These are phyloP conservation scores for Monosporozyma solicola DNA, from an alignment of 805 yeast genomes.

Conservation along the genomic window DNA sequence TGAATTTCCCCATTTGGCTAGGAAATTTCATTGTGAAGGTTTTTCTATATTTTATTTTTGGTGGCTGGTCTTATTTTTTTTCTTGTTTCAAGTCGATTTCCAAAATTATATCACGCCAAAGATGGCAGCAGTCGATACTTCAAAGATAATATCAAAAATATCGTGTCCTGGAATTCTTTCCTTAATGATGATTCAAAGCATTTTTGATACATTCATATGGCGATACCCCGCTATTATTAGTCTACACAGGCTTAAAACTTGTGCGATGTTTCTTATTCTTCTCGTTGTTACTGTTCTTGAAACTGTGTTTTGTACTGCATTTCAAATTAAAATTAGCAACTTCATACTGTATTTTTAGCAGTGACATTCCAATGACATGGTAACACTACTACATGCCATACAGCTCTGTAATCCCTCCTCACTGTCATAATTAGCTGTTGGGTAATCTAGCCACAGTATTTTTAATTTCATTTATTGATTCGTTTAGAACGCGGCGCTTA, in stretches of 20 bases:
- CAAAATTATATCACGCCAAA: background rate
- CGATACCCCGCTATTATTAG: background rate
- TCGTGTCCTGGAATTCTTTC: background rate
- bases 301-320: background rate
- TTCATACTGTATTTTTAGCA: background rate
- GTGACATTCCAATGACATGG: no score
- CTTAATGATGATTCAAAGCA: background rate
- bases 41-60: background rate
- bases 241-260: background rate
- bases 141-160: background rate
- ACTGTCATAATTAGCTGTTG: background rate
- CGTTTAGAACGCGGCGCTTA: slow-evolving; percentile 16
- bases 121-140: background rate
- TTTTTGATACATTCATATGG: no score
- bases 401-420: no score
- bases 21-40: background rate
- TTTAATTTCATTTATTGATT: slow-evolving; percentile 22
- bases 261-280: background rate
- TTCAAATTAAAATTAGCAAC: background rate
- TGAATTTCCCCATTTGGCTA: background rate
- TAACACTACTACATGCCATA: no score
- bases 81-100: background rate
- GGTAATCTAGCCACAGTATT: slow-evolving; percentile 19
- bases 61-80: background rate
- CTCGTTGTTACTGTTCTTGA: background rate